Evolutionary conservation across 805 yeast species (phyloP), one percentile per base, ranked within the genome.

Genomic region (Candida nanaspora): DNA sequence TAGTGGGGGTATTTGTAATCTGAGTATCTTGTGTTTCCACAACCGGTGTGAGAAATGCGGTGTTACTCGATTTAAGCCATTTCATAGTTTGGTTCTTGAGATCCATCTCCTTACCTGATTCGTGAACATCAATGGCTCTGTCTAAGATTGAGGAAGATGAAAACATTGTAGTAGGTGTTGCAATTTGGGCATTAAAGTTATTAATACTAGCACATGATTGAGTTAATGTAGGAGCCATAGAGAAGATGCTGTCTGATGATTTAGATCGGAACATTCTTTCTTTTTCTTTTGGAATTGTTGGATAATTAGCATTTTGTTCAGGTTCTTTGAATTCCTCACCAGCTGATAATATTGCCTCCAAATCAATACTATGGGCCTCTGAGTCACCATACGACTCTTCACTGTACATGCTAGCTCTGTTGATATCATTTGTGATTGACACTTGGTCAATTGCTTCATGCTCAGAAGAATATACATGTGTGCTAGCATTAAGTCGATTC

Each of bases 201-300:
- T 31, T 31, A 8, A 18, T 8, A 18, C 22, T 31, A 8, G 34
- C 16, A 18, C n/a, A 6, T 3, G 5, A 5, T 6, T 15, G 22
- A 8, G 30, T 15, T 10, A 23, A 16, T 16, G 21, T 15, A 3
- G 37, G 28, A 10, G 30, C 22, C 29, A 27, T 36, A 11, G 52
- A 43, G 34, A 57, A 57, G 1, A 59, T 52, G 39, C 63, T 57
- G 33, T 59, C 63, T 38, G 53, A 56, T 3, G 65, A 61, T 30
- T 41, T 46, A 21, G 53, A 43, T 40, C 44, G 50, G 16, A 8
- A 31, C 13, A 19, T 31, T 16, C 27, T 23, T 23, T 23, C 10
- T 23, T 23, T 7, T 7, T 40, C 36, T 27, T 53, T 28, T 11
- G 39, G 36, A 20, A 46, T 32, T 18, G 37, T 9, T 33, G 35